Evolutionary conservation across 1,139 yeast genomes (phyloP).

Genomic region (Pichia sp.): DNA sequence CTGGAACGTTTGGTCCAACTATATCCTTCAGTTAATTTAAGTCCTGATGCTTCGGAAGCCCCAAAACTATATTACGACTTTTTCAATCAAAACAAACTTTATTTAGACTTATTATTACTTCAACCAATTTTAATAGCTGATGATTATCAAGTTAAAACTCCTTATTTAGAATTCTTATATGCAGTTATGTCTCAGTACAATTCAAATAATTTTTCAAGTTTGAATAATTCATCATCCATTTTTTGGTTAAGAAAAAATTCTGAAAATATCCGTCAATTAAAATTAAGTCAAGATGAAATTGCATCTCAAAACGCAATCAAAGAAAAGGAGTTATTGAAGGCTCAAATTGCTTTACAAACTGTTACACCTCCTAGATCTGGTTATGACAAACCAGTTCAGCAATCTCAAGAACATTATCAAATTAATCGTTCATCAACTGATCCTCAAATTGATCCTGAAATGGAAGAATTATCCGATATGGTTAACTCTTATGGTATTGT

Average conservation of each 20-base stretch:
- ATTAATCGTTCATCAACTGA: conserved; percentile 16
- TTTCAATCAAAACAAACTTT: conserved; percentile 47
- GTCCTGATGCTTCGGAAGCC: conserved; percentile 36
- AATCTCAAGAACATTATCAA: conserved; percentile 1
- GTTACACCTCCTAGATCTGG: conserved; percentile 3
- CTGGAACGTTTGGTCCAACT: conserved; percentile 46
- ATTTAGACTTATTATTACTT: conserved; percentile 66
- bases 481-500: conserved; percentile 11
- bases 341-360: conserved; percentile 11
- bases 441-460: conserved; percentile 16
- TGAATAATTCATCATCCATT: conserved; percentile 22
- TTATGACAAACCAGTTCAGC: not conserved
- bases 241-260: conserved; percentile 35
- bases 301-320: conserved; percentile 19
- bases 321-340: conserved; percentile 19
- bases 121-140: conserved; percentile 87
- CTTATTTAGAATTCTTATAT: conserved; percentile 81
- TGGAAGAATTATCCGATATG: conserved; percentile 17
- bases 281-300: conserved; percentile 26
- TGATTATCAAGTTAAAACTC: conserved; percentile 78
- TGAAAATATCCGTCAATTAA: conserved; percentile 31
- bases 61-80: conserved; percentile 58
- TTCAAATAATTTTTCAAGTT: conserved; percentile 35
- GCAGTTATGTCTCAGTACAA: conserved; percentile 69
- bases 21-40: conserved; percentile 34